These are phyloP conservation scores for Globisporangium spinosum DNA, from an alignment of 352 stramenopile species.

Conservation along the genomic window DNA sequence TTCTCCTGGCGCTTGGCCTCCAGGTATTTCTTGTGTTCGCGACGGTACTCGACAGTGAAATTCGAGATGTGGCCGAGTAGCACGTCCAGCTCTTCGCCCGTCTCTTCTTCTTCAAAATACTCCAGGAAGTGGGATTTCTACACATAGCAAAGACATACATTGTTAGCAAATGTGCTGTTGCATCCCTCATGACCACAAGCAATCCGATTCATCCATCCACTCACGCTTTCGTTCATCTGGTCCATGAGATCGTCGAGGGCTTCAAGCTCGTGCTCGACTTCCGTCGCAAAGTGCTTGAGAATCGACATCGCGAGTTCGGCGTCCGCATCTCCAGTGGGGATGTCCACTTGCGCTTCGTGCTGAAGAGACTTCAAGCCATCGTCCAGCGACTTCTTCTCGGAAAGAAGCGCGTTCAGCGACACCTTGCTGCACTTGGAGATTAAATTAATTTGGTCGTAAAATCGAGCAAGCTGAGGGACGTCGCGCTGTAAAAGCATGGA, in stretches of 20 bases:
- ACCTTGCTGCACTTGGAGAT: slow-evolving; percentile 75
- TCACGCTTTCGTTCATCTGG: slow-evolving; percentile 47
- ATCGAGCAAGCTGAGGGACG: slow-evolving; percentile 63
- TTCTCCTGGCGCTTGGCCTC: slow-evolving; percentile 32
- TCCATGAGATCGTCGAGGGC: slow-evolving; percentile 46
- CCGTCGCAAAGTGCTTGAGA: slow-evolving; percentile 52
- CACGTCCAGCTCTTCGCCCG: slow-evolving; percentile 71
- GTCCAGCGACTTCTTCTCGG: slow-evolving; percentile 73
- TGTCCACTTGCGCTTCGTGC: slow-evolving; percentile 41
- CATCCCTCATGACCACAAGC: background rate
- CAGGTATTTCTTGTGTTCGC: slow-evolving; percentile 67
- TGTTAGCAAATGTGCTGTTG: background rate
- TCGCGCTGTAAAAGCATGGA: slow-evolving; percentile 29
- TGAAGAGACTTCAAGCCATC: slow-evolving; percentile 51
- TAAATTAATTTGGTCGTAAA: slow-evolving; percentile 76
- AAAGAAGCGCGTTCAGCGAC: slow-evolving; percentile 51
- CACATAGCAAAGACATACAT: background rate
- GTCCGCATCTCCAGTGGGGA: slow-evolving; percentile 25
- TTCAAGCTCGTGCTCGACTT: slow-evolving; percentile 58
- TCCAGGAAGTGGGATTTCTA: slow-evolving; percentile 75
- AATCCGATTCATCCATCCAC: slow-evolving; percentile 12
- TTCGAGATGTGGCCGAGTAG: slow-evolving; percentile 69
- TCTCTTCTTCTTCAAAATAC: slow-evolving; percentile 84
- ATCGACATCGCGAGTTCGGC: slow-evolving; percentile 44
- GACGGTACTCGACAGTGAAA: slow-evolving; percentile 70